Evolutionary conservation across 139 green algal genomes (phyloP).

Genomic region (Picochlorum costavermella): DNA sequence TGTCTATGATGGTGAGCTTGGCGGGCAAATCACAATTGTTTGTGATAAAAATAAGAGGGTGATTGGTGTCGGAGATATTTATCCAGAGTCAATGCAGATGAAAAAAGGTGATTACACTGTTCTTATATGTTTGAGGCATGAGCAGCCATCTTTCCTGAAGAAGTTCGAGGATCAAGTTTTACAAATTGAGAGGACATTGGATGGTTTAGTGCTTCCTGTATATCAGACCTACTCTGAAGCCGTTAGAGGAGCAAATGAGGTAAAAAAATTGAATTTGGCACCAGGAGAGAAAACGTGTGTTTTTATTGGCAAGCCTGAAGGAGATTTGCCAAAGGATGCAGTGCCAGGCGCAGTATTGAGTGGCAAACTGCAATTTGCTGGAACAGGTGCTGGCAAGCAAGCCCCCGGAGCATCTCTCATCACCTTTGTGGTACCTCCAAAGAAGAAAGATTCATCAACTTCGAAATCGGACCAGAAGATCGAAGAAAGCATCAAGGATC

Average conservation of each 20-base stretch:
- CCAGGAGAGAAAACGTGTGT: conserved; percentile 19
- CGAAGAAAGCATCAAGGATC: conserved; percentile 35
- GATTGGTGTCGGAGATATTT: conserved; percentile 41
- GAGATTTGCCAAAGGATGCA: conserved; percentile 81
- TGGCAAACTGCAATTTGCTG: conserved; percentile 45
- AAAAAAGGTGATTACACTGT: conserved; percentile 32
- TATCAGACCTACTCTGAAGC: conserved; percentile 46
- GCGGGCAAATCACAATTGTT: conserved; percentile 61
- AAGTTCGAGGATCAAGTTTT: conserved; percentile 40
- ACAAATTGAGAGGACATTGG: conserved; percentile 45
- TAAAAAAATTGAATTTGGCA: conserved; percentile 29
- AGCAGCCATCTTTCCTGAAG: conserved; percentile 62
- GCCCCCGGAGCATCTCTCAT: background rate
- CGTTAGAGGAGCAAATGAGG: conserved; percentile 21
- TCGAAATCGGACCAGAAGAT: background rate
- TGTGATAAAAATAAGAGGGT: conserved; percentile 65
- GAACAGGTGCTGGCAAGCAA: conserved; percentile 9
- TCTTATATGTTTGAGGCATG: conserved; percentile 59
- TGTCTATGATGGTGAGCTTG: conserved; percentile 46
- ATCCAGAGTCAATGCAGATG: conserved; percentile 15
- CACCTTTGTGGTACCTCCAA: conserved; percentile 22
- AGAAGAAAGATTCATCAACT: conserved; percentile 13
- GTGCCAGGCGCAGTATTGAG: conserved; percentile 45
- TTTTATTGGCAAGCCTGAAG: conserved; percentile 61
- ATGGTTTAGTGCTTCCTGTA: conserved; percentile 46